Evolutionary conservation across 1,284 basidiomycete species (phyloP).

Genomic region (Mycena sp.): DNA sequence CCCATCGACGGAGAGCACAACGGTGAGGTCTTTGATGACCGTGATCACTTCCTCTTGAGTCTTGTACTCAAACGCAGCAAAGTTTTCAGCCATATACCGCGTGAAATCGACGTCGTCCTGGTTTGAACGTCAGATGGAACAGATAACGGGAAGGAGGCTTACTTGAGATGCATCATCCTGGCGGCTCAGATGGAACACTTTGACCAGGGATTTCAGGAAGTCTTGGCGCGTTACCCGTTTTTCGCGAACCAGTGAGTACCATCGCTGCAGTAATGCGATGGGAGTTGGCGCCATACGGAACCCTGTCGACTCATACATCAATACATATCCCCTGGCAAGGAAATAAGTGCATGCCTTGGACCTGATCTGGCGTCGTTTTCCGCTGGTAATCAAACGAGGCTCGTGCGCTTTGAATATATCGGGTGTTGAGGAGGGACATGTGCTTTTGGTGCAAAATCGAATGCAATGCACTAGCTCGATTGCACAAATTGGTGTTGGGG

Average conservation of each 20-base stretch:
- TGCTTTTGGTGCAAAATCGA: conserved; percentile 89
- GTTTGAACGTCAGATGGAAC: not conserved
- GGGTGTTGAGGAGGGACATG: conserved; percentile 87
- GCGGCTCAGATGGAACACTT: conserved; percentile 72
- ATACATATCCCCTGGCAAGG: not conserved
- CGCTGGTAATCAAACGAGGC: conserved; percentile 88
- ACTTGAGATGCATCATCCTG: conserved; percentile 60
- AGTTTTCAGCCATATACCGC: conserved; percentile 95
- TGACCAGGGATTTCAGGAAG: conserved; percentile 85
- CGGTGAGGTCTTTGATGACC: conserved; percentile 84
- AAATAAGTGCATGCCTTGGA: conserved; percentile 13
- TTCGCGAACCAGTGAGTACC: conserved; percentile 92
- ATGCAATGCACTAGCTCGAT: conserved; percentile 85
- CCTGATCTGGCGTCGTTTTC: conserved; percentile 47
- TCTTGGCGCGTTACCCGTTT: conserved; percentile 88
- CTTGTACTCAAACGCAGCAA: conserved; percentile 93
- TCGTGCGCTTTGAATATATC: conserved; percentile 83
- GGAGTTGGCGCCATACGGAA: conserved; percentile 69
- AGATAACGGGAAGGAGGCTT: conserved; percentile 17
- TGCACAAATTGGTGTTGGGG: conserved; percentile 66
- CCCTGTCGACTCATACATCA: conserved; percentile 50
- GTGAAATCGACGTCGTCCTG: conserved; percentile 85
- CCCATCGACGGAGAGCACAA: conserved; percentile 85
- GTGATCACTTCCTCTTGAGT: conserved; percentile 92
- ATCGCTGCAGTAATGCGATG: conserved; percentile 82